Base-by-base conservation (phyloP, 2,329 filamentous ascomycete genomes). In the Ceratocystis eucalypticola region DNA sequence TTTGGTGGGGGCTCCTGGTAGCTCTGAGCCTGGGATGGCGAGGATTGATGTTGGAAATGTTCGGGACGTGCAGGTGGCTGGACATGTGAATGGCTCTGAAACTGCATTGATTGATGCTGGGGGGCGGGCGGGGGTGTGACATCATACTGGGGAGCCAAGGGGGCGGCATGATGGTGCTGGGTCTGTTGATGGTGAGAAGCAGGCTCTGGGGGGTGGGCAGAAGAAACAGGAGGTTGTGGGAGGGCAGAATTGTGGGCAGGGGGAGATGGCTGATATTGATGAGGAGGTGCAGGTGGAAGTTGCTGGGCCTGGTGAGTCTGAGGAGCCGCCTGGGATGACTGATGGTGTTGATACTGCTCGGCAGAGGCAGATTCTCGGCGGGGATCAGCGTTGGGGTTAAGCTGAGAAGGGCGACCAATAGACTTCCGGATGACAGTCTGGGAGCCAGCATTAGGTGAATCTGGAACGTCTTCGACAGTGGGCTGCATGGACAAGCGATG, bases 391-490 rank as follows among this genome's bases (percentile, higher is more conserved):
- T 33, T 33, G 1, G 30, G 30, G 30, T 68, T 12, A 7, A 62
- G 50, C 15, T 65, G 66, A 8, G 55, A 48, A 12, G 64, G 46
- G 6, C 66, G 66, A 4, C 59, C 59, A 28, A 65, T 64, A 10
- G 66, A 61, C 30, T 68, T 68, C 12, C 66, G 44, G 3, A 64
- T 53, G 33, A 68, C 25, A n/a, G 66, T 64, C 44, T 68, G 66
- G 5, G 65, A 45, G 7, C 37, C 59, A 50, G 59, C 1, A 15
- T 68, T 68, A 17, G 78, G 76, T 1, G 81, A 80, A 62, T 85
- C 83, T 3, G 84, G 84, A 5, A 80, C 83, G 69, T 88, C 85
- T 71, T 88, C 85, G 5, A 84, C 84, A 5, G 81, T 86, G 2
- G 81, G 83, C 70, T 85, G 84, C 81, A 84, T 80, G 0, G 80